These are phyloP conservation scores for Anisodus acutangulus DNA, from an alignment of 257 asterid genomes.

Conservation along the genomic window DNA sequence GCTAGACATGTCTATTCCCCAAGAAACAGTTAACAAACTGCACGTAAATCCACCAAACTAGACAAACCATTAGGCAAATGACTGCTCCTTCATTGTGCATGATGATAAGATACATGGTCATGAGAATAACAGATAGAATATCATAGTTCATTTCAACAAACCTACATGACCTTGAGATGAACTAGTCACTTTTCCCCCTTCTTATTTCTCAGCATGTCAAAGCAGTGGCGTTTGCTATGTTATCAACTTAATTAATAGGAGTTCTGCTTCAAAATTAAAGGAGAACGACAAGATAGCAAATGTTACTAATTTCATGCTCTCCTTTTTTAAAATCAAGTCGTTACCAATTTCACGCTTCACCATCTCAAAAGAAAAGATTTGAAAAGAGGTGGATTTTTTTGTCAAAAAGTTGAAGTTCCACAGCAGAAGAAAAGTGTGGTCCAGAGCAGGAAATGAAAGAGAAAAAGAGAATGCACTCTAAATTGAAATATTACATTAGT, in stretches of 20 bases:
- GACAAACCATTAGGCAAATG: background rate
- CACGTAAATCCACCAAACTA: conserved; percentile 7
- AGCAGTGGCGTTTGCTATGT: background rate
- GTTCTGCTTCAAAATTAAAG: background rate
- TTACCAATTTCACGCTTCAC: background rate
- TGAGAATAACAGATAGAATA: background rate
- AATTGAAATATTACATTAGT: background rate
- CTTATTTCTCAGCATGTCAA: conserved; percentile 2
- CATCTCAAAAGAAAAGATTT: background rate
- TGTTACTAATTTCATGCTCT: background rate
- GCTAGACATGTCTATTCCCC: background rate
- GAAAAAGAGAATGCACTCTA: conserved; percentile 3
- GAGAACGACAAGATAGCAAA: background rate
- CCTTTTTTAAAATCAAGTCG: background rate
- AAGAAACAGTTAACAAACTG: conserved; percentile 4
- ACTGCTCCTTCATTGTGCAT: background rate
- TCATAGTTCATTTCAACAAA: background rate
- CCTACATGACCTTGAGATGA: conserved; percentile 20
- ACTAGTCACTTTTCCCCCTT: background rate
- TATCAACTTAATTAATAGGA: background rate
- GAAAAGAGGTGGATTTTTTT: background rate
- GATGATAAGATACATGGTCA: background rate
- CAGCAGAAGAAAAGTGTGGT: background rate
- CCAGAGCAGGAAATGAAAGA: background rate
- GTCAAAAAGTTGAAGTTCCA: conserved; percentile 12